phyloP scores from a whole-genome alignment of 805 yeast genomes.

The Candida awuae region DNA sequence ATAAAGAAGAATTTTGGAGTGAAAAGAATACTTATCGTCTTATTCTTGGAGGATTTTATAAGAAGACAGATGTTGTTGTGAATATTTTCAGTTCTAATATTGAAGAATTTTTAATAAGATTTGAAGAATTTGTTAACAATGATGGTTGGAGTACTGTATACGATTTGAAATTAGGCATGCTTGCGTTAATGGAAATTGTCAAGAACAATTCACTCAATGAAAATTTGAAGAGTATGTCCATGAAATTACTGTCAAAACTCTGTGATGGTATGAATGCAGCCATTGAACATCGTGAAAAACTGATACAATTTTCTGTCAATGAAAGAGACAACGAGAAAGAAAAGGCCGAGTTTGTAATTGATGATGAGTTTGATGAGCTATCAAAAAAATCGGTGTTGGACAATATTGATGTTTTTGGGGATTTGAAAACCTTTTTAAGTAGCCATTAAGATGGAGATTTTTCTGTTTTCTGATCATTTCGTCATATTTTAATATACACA shows the following conservation, averaged over 20 bases:
- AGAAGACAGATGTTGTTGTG: constrained; percentile 4
- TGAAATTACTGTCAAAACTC: constrained; percentile 1
- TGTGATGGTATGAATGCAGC: constrained; percentile 31
- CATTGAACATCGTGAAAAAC: constrained; percentile 38
- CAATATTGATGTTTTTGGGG: constrained; percentile 26
- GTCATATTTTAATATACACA: constrained; percentile 2
- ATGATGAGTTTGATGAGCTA: constrained; percentile 25
- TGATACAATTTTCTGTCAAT: constrained; percentile 29
- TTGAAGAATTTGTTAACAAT: constrained; percentile 6
- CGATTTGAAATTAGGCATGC: constrained; percentile 46
- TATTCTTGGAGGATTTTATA: constrained; percentile 10
- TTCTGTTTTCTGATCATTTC: too few relatives aligned
- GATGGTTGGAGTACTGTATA: constrained; percentile 35
- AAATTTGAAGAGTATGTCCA: constrained; percentile 11
- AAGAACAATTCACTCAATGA: constrained; percentile 24
- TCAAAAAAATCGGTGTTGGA: constrained; percentile 28
- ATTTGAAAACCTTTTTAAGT: constrained; percentile 23
- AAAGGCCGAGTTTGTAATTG: not conserved
- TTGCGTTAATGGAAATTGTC: constrained; percentile 35
- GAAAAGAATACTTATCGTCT: constrained; percentile 7
- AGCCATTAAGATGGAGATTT: too few relatives aligned
- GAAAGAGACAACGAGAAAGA: constrained; percentile 15
- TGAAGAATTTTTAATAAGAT: constrained; percentile 3
- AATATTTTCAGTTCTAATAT: constrained; percentile 7
- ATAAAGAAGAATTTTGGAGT: constrained; percentile 14